Evolutionary conservation across 306 rosid genomes (phyloP), one percentile per base, ranked within the genome.

Genomic region (Lithocarpus polystachyus): DNA sequence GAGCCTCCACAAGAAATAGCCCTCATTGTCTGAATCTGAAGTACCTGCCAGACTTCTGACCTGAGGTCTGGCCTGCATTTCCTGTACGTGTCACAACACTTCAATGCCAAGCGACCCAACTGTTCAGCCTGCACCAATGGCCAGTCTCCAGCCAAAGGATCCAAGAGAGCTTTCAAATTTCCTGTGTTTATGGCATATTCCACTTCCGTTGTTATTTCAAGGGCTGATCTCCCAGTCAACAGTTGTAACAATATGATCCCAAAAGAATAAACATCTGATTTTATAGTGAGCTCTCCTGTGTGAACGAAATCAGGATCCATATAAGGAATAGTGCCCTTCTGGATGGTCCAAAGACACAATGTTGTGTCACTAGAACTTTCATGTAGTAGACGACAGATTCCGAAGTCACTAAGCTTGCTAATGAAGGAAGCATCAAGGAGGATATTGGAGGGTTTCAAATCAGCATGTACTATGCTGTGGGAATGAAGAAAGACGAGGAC

Each of bases 101-200:
- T 74, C n/a, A 88, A 45, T 5, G 91, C 91, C 76, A 88, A 74
- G 62, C 77, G 76, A 84, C 86, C 82, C 65, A 88, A 78, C 71
- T 88, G 86, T 62, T 83, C 91, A 17, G 89, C 89, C 78, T 79
- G 89, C 43, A 83, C 89, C 56, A 88, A 83, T 20, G 89, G 89
- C 88, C 91, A 86, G 56, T 83, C 88, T 57, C 91, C 91, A 20
- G 88, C 91, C 81, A 77, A 83, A 31, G 88, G 83, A 82, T 88
- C 91, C 64, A 88, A 68, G 57, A 86, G 74, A 5, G 61, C 75
- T 77, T 83, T 79, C 53, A 88, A 65, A 33, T 86, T 86, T 71
- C 89, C 86, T 5, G 60, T 35, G 17, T 80, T 86, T 68, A 88
- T 31, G 35, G 83, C 83, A 35, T 67, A 59, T 48, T 86, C 86